Evolutionary conservation across 202 grass and related monocot species (phyloP).

Genomic region (Cymbopogon flexuosus): DNA sequence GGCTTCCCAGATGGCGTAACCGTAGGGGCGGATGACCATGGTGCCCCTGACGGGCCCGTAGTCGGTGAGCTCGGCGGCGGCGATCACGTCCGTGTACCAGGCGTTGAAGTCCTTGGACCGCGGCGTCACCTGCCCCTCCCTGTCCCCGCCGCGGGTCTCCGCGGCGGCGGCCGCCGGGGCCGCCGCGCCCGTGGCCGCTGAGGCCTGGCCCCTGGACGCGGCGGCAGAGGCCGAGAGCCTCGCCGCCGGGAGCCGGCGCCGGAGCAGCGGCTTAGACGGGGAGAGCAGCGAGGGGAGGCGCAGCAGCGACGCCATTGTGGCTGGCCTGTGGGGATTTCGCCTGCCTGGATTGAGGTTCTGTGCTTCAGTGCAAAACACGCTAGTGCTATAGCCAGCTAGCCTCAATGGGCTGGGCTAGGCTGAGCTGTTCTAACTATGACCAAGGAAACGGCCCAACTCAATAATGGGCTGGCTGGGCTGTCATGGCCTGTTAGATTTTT

Average conservation of each 20-base stretch:
- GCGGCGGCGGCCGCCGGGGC: slow-evolving; percentile 2
- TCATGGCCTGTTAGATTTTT: too few species aligned
- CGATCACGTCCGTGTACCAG: slow-evolving; percentile 94
- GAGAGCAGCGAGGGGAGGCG: slow-evolving; percentile 53
- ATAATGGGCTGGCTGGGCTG: not conserved
- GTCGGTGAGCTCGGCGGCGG: slow-evolving; percentile 85
- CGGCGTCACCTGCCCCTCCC: slow-evolving; percentile 80
- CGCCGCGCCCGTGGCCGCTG: slow-evolving; percentile 21
- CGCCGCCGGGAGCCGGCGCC: slow-evolving; percentile 23
- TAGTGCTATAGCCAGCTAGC: not conserved
- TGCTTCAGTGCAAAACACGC: not conserved
- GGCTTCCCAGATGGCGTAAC: slow-evolving; percentile 92
- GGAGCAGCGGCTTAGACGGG: slow-evolving; percentile 21
- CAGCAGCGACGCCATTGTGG: slow-evolving; percentile 62
- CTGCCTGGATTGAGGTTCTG: slow-evolving; percentile 31
- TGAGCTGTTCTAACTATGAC: not conserved
- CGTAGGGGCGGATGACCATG: slow-evolving; percentile 95
- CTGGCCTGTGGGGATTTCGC: not conserved
- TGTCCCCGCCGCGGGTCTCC: slow-evolving; percentile 39
- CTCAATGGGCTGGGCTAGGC: not conserved
- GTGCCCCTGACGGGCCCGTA: slow-evolving; percentile 94
- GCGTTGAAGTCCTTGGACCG: slow-evolving; percentile 80
- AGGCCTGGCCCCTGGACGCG: slow-evolving; percentile 29
- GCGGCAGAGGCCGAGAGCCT: slow-evolving; percentile 18
- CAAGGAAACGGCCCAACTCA: not conserved